Conservation (phyloP, 2,329 filamentous ascomycete genomes). For the Taxawa tesnikishii region DNA sequence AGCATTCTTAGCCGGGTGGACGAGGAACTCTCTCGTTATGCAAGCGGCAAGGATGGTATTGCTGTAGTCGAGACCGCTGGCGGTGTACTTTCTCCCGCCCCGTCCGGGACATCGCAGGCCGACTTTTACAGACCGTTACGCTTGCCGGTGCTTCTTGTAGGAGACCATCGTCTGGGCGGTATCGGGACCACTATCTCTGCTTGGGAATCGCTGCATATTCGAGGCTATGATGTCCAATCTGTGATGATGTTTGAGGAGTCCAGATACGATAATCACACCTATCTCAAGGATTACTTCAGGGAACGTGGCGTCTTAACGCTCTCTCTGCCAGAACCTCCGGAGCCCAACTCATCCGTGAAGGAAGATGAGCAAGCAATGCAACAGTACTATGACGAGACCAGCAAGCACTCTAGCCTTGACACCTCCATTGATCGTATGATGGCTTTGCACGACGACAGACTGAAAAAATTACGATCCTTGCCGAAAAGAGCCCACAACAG, state of each 20-base stretch:
- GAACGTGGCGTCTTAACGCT: slow-evolving; percentile 36
- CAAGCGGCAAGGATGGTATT: slow-evolving; percentile 37
- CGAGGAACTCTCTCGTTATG: slow-evolving; percentile 28
- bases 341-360: slow-evolving; percentile 22
- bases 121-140: slow-evolving; percentile 65
- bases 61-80: slow-evolving; percentile 71
- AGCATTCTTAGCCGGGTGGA: slow-evolving; percentile 26
- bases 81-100: slow-evolving; percentile 67
- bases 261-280: slow-evolving; percentile 55
- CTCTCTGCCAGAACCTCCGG: slow-evolving; percentile 41
- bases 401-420: slow-evolving; percentile 25
- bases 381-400: slow-evolving; percentile 48
- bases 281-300: slow-evolving; percentile 55
- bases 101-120: slow-evolving; percentile 63
- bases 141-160: slow-evolving; percentile 62
- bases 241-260: slow-evolving; percentile 57
- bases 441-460: slow-evolving; percentile 40
- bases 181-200: slow-evolving; percentile 72
- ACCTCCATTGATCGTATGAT: slow-evolving; percentile 41
- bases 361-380: slow-evolving; percentile 47
- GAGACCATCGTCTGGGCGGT: slow-evolving; percentile 63
- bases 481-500: slow-evolving; percentile 44
- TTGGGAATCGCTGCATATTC: slow-evolving; percentile 63
- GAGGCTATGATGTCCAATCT: slow-evolving; percentile 64
- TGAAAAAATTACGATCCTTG: slow-evolving; percentile 50